phyloP scores from a whole-genome alignment of 306 rosid genomes.

The Prunus salicina region DNA sequence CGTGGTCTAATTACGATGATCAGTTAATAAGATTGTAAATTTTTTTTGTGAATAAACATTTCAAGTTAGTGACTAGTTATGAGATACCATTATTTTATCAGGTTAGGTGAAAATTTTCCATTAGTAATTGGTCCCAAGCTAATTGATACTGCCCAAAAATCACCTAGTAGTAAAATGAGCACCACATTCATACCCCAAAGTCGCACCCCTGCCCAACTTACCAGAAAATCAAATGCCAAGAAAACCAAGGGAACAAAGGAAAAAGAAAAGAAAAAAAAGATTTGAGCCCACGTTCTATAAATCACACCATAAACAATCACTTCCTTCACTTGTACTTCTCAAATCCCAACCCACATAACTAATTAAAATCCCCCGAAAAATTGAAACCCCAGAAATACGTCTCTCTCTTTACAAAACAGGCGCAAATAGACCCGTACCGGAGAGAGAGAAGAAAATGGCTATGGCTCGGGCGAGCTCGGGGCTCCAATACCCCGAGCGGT shows the following conservation, averaged over 20 bases:
- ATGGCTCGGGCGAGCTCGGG: constrained; percentile 83
- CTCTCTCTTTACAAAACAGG: not conserved
- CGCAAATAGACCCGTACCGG: not conserved
- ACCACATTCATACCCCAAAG: not conserved
- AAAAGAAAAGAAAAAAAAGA: not conserved
- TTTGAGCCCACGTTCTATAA: not conserved
- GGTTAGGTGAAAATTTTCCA: too few relatives aligned
- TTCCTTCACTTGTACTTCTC: not conserved
- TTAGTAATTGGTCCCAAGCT: not conserved
- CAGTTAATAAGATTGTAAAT: too few relatives aligned
- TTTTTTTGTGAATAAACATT: too few relatives aligned
- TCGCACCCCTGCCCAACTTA: not conserved
- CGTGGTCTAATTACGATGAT: too few relatives aligned
- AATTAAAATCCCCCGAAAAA: not conserved
- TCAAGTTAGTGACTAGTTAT: too few relatives aligned
- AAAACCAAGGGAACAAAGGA: not conserved
- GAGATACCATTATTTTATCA: too few relatives aligned
- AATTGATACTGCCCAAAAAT: not conserved
- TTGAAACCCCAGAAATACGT: not conserved
- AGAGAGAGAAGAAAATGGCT: constrained; percentile 24
- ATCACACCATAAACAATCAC: not conserved
- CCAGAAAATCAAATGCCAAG: not conserved
- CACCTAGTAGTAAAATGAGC: not conserved
- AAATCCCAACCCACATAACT: not conserved
- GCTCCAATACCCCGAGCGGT: constrained; percentile 87